Percentiles rank a stretch among this genome's conserved stretches.
Evolutionary conservation across 192 early-diverging fungal species (phyloP).

Genomic region (Dissophora globulifera): DNA sequence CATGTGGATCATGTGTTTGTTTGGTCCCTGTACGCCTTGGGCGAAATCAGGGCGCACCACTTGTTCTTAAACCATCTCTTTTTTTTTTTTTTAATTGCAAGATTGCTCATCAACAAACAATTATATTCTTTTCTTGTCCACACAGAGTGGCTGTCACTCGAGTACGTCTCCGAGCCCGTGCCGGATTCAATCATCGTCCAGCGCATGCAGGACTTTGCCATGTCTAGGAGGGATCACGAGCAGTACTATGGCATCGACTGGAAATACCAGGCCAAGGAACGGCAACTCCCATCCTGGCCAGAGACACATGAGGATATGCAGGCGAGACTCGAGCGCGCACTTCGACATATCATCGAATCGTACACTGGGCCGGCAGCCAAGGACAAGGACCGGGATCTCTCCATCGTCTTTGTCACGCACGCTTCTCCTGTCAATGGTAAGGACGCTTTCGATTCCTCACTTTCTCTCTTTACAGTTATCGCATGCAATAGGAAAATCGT

Average conservation of each 20-base stretch:
- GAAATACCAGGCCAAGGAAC: slow-evolving; percentile 32
- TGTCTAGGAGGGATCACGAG: slow-evolving; percentile 34
- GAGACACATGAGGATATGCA: slow-evolving; percentile 46
- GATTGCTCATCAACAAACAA: no score
- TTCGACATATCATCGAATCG: slow-evolving; percentile 10
- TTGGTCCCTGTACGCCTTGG: not conserved
- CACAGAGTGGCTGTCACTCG: slow-evolving; percentile 42
- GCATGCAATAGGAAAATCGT: not conserved
- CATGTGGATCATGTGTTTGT: slow-evolving; percentile 6
- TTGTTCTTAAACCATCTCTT: no score
- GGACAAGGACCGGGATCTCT: slow-evolving; percentile 19
- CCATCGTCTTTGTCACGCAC: slow-evolving; percentile 46
- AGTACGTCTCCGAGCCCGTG: slow-evolving; percentile 29
- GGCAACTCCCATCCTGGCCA: slow-evolving; percentile 30
- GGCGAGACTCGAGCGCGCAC: slow-evolving; percentile 2
- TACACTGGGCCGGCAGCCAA: slow-evolving; percentile 8
- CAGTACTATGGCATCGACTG: slow-evolving; percentile 42
- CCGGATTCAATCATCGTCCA: slow-evolving; percentile 47
- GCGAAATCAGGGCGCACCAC: no score
- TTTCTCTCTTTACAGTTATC: not conserved
- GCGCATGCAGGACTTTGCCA: slow-evolving; percentile 48
- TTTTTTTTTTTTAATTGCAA: no score
- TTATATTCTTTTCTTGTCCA: not conserved
- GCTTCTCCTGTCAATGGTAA: slow-evolving; percentile 51
- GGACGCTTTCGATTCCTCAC: not conserved